Evolutionary conservation across 495 filamentous ascomycete genomes (phyloP), one percentile per base, ranked within the genome.

Genomic region (Gamarada debralockiae): DNA sequence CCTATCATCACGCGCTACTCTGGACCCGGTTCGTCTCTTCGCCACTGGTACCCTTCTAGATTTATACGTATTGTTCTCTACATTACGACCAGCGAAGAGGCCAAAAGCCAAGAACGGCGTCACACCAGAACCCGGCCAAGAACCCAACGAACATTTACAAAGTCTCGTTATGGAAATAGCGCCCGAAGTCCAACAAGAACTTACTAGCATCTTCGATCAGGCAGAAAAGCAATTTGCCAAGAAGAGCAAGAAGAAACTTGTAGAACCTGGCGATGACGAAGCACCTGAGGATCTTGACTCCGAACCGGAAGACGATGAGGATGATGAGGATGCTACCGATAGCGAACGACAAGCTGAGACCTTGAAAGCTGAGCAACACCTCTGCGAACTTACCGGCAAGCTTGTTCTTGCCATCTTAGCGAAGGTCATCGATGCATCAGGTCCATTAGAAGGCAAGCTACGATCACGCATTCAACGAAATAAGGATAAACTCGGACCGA

Each of bases 351-450:
- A 79, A 45, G 76, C 75, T 12, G 76, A 77, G 20, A 77, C 82
- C 46, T 71, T 96, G 13, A 70, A 88, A 33, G 80, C 88, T 2
- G 92, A 97, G 64, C 81, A 92, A 60, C 78, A 82, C 15, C 74
- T 97, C 0, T 97, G 92, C 69, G 86, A 89, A 58, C 73, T 96
- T 2, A 81, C 91, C 4, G 85, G 86, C 34, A 91, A 90, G 58
- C 76, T 93, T 29, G 88, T 96, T 8, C 73, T 95, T 20, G 84
- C 84, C 0, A 80, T 95, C 21, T 73, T 88, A 4, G 89, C 82
- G 8, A 80, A 83, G 34, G 79, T 87, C 15, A 65, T 96, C 39
- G 90, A 96, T 55, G 70, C 74, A 14, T 76, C 67, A 1, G 80
- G 78, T 1, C 67, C 74, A 20, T 65, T 77, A 25, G 77, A 76